These are phyloP conservation scores for Fragilaria crotonensis DNA, from an alignment of 108 stramenopile genomes.

Conservation along the genomic window DNA sequence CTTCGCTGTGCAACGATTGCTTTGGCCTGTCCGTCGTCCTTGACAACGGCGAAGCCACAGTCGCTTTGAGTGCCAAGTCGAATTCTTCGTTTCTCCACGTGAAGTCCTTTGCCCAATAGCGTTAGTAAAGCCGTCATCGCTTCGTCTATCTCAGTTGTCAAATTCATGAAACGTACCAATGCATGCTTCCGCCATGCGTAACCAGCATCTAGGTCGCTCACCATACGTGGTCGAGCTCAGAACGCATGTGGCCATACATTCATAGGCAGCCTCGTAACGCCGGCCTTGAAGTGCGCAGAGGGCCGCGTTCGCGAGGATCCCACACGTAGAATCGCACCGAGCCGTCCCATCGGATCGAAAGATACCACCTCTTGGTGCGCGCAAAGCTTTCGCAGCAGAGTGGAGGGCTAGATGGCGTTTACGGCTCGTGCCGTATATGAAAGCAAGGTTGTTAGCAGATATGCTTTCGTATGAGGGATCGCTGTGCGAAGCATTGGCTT, in stretches of 20 bases:
- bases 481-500: slow-evolving; percentile 39
- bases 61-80: background rate
- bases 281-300: slow-evolving; percentile 55
- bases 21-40: background rate
- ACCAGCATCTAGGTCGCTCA: slow-evolving; percentile 46
- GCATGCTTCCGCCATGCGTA: slow-evolving; percentile 75
- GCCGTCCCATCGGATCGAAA: slow-evolving; percentile 62
- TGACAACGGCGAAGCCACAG: background rate
- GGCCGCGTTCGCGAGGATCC: slow-evolving; percentile 59
- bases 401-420: slow-evolving; percentile 65
- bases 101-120: background rate
- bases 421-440: slow-evolving; percentile 60
- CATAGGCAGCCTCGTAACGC: slow-evolving; percentile 52
- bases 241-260: slow-evolving; percentile 58
- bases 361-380: slow-evolving; percentile 5
- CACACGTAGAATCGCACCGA: slow-evolving; percentile 35
- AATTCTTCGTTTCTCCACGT: background rate
- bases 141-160: background rate
- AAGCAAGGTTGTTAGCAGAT: slow-evolving; percentile 72
- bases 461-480: slow-evolving; percentile 47
- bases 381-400: slow-evolving; percentile 55
- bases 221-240: slow-evolving; percentile 13
- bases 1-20: background rate
- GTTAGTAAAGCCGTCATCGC: background rate
- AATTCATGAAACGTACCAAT: slow-evolving; percentile 30